Evolutionary conservation across 805 yeast genomes (phyloP).

Genomic region (Starmerella vaccinii): DNA sequence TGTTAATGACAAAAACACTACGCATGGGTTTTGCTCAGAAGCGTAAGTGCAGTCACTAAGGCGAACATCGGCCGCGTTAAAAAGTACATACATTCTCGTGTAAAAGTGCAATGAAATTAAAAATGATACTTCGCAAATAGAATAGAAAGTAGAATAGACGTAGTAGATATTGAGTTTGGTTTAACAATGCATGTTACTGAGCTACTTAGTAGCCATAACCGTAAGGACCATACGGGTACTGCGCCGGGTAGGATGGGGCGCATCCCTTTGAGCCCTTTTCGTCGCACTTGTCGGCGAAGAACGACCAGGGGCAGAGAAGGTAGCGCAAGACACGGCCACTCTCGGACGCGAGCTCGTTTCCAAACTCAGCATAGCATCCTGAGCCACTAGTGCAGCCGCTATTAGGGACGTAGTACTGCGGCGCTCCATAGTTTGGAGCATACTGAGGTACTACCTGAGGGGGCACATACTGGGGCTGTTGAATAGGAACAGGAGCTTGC

Average conservation of each 20-base stretch:
- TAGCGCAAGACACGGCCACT: conserved; percentile 11
- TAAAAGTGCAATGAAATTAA: too few relatives aligned
- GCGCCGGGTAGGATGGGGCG: not conserved
- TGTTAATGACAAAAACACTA: too few relatives aligned
- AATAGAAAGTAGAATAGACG: not conserved
- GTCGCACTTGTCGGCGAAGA: conserved; percentile 1
- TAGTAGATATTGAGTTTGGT: not conserved
- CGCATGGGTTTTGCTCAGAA: too few relatives aligned
- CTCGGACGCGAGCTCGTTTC: conserved; percentile 5
- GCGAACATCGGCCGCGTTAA: too few relatives aligned
- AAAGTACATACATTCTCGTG: too few relatives aligned
- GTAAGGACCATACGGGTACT: not conserved
- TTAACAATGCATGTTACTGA: not conserved
- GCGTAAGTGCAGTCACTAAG: too few relatives aligned
- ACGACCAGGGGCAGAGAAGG: conserved; percentile 15
- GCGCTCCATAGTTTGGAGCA: not conserved
- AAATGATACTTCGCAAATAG: not conserved
- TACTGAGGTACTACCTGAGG: conserved; percentile 1
- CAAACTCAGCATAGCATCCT: conserved; percentile 9
- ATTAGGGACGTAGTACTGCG: not conserved
- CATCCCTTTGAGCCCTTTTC: not conserved
- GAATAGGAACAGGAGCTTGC: not conserved
- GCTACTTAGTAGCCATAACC: not conserved
- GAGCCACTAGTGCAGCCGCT: conserved; percentile 1
- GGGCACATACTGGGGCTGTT: not conserved